Evolutionary conservation across 345 rosid species (phyloP).

Genomic region (Limnanthes douglasii): DNA sequence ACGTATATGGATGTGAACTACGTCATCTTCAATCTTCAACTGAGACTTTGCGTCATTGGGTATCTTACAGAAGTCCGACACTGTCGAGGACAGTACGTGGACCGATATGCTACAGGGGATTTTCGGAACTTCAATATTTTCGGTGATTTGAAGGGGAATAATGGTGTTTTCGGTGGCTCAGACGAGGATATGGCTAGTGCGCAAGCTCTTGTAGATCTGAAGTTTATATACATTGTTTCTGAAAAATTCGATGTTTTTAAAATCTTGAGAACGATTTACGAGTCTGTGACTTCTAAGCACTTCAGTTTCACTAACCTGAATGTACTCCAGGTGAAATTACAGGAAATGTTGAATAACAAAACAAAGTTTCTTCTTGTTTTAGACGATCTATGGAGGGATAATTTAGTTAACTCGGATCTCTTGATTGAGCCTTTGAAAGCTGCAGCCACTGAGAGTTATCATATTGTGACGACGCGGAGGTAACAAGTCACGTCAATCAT

Average conservation of each 20-base stretch:
- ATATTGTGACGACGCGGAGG: slow-evolving; percentile 23
- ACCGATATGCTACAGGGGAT: too few species aligned
- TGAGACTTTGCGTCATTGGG: too few species aligned
- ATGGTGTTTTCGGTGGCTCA: too few species aligned
- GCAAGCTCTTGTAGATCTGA: too few species aligned
- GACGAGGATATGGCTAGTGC: too few species aligned
- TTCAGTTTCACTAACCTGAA: slow-evolving; percentile 15
- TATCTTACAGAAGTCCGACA: too few species aligned
- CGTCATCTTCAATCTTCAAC: too few species aligned
- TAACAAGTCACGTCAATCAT: slow-evolving; percentile 14
- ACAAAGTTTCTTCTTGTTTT: slow-evolving; percentile 17
- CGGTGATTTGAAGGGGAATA: too few species aligned
- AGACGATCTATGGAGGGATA: slow-evolving; percentile 28
- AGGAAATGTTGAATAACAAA: slow-evolving; percentile 9
- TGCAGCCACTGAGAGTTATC: slow-evolving; percentile 16
- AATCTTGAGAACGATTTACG: slow-evolving; percentile 17
- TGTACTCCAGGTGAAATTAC: slow-evolving; percentile 19
- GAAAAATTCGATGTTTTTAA: slow-evolving; percentile 22
- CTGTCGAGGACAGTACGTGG: too few species aligned
- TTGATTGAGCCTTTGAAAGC: slow-evolving; percentile 12
- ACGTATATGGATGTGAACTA: too few species aligned
- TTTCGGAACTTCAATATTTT: too few species aligned
- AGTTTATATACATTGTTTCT: too few species aligned
- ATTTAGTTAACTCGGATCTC: slow-evolving; percentile 12
- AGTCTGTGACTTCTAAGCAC: slow-evolving; percentile 13